Evolutionary conservation across 1,284 basidiomycete species (phyloP).

Genomic region (Ustilago cynodontis): DNA sequence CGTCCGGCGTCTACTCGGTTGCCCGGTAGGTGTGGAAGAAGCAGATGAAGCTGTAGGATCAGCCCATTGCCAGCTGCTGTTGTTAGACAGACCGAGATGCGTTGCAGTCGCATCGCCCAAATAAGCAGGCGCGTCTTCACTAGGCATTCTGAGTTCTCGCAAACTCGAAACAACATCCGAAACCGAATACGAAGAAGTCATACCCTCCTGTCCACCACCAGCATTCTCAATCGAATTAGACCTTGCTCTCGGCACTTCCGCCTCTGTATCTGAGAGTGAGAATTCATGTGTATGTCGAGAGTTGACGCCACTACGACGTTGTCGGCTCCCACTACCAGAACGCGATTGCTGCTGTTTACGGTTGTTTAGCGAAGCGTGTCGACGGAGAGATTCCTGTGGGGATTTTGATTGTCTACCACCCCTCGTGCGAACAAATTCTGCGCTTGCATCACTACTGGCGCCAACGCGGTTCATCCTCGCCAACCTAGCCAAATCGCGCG

Average conservation of each 20-base stretch:
- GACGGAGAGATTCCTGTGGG: slow-evolving; percentile 20
- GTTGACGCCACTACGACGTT: not conserved
- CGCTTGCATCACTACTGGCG: slow-evolving; percentile 5
- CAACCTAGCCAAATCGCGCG: slow-evolving; percentile 40
- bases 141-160: slow-evolving; percentile 31
- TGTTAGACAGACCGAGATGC: slow-evolving; percentile 33
- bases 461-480: slow-evolving; percentile 48
- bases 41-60: slow-evolving; percentile 25
- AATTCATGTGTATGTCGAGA: slow-evolving; percentile 45
- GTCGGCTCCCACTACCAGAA: not conserved
- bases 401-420: slow-evolving; percentile 20
- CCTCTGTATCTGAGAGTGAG: slow-evolving; percentile 56
- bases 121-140: slow-evolving; percentile 33
- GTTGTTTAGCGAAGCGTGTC: slow-evolving; percentile 30
- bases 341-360: slow-evolving; percentile 23
- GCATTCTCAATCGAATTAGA: slow-evolving; percentile 33
- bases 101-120: slow-evolving; percentile 29
- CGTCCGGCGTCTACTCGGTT: slow-evolving; percentile 20
- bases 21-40: slow-evolving; percentile 24
- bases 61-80: slow-evolving; percentile 46
- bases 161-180: slow-evolving; percentile 30
- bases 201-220: slow-evolving; percentile 9
- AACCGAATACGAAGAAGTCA: slow-evolving; percentile 18
- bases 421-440: slow-evolving; percentile 2
- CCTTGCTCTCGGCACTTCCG: slow-evolving; percentile 44